phyloP scores from a whole-genome alignment of 805 yeast genomes.

The Candida glaebosa region DNA sequence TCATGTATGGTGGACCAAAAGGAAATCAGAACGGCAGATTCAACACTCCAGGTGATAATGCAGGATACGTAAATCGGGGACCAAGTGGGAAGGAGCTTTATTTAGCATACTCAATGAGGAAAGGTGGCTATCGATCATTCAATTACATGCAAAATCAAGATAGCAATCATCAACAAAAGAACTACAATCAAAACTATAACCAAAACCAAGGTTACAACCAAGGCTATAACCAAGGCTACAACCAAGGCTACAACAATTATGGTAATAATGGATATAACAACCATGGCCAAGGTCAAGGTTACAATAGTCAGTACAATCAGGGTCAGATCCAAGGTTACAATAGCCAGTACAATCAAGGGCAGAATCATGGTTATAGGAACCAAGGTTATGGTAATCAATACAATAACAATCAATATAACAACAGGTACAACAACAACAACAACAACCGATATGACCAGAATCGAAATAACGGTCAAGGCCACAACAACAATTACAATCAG shows the following conservation, averaged over 20 bases:
- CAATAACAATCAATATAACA: constrained; percentile 3
- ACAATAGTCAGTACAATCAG: constrained; percentile 4
- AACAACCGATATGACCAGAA: constrained; percentile 3
- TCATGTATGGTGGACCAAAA: constrained; percentile 42
- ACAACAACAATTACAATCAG: constrained; percentile 5
- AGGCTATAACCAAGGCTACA: constrained; percentile 8
- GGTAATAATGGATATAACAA: constrained; percentile 7
- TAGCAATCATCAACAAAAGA: constrained; percentile 9
- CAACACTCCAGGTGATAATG: constrained; percentile 26
- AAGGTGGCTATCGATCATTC: constrained; percentile 36
- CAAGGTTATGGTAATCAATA: constrained; percentile 1
- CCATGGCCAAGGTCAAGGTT: constrained; percentile 5
- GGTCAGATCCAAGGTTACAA: not conserved
- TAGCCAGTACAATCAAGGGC: not conserved
- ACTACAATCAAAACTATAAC: constrained; percentile 16
- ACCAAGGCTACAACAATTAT: constrained; percentile 9
- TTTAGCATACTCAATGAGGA: constrained; percentile 29
- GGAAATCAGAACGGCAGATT: constrained; percentile 28
- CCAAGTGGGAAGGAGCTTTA: constrained; percentile 34
- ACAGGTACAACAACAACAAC: not conserved
- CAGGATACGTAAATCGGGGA: constrained; percentile 37
- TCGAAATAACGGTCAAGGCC: constrained; percentile 6
- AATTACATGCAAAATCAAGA: constrained; percentile 9
- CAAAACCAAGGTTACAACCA: constrained; percentile 12
- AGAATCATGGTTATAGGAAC: not conserved